A percentile compares a stretch with the other conserved stretches of the same genome.
These are phyloP conservation scores for Solanum virginianum DNA, from an alignment of 257 asterid species.

Conservation along the genomic window DNA sequence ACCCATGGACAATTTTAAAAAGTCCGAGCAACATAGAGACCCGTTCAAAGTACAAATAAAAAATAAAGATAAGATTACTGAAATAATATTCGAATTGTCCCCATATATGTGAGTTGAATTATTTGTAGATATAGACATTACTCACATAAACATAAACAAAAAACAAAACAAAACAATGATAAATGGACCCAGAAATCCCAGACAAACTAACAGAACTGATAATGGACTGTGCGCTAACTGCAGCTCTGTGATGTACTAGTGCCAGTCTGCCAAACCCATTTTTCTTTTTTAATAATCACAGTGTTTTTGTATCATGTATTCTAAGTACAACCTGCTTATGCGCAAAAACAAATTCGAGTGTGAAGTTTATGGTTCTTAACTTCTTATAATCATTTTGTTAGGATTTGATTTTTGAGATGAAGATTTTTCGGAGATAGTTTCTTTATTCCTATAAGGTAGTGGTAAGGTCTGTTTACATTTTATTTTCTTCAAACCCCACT, in stretches of 20 bases:
- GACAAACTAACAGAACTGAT: neutral
- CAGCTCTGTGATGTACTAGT: neutral
- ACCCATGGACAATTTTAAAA: fast-evolving
- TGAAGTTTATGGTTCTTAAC: neutral
- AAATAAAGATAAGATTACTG: neutral
- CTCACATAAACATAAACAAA: neutral
- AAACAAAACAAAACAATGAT: neutral
- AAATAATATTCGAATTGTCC: neutral
- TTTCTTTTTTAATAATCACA: neutral
- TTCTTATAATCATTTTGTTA: neutral
- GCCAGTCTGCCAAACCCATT: neutral
- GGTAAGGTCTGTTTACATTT: too few relatives aligned
- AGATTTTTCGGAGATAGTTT: too few relatives aligned
- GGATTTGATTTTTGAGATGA: too few relatives aligned
- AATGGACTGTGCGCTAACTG: neutral
- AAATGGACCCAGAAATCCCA: neutral
- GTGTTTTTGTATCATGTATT: too few relatives aligned
- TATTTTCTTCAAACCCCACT: too few relatives aligned
- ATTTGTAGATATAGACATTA: neutral
- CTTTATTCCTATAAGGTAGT: too few relatives aligned
- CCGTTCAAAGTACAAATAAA: neutral
- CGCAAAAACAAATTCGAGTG: neutral
- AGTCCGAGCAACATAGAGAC: too few relatives aligned
- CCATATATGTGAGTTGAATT: neutral
- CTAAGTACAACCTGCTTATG: too few relatives aligned